Conservation (phyloP, 192 early-diverging fungal genomes). For the Podochytrium sp. region DNA sequence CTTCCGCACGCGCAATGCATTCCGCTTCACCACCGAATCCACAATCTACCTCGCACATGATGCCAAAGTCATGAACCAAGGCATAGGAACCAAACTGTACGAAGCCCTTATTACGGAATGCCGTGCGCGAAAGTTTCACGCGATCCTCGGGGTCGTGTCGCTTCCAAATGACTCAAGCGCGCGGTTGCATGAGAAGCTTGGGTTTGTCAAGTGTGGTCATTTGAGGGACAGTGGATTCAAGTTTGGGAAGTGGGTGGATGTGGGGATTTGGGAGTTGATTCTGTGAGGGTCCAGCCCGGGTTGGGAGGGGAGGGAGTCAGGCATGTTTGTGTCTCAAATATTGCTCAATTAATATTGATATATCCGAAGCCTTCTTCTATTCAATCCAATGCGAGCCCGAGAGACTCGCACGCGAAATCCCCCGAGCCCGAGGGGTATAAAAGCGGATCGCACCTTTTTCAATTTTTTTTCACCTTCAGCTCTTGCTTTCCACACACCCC, state of each 20-base stretch:
- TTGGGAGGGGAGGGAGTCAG: too few species aligned
- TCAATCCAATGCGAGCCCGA: too few species aligned
- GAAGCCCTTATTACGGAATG: not conserved
- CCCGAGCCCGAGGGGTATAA: not conserved
- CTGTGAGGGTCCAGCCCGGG: constrained; percentile 1
- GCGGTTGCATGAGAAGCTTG: constrained; percentile 20
- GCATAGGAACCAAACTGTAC: constrained; percentile 12
- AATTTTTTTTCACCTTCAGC: not conserved
- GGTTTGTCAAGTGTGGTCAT: constrained; percentile 19
- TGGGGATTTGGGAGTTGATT: constrained; percentile 23
- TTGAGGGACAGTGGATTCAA: constrained; percentile 15
- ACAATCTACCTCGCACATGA: not conserved
- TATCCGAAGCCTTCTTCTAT: too few species aligned
- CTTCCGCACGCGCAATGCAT: constrained; percentile 12
- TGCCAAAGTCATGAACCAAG: not conserved
- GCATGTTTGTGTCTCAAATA: too few species aligned
- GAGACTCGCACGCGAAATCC: too few species aligned
- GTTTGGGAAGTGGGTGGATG: constrained; percentile 26
- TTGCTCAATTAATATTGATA: too few species aligned
- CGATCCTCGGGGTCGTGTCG: constrained; percentile 9
- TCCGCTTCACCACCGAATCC: constrained; percentile 19
- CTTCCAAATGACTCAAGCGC: constrained; percentile 18
- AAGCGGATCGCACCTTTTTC: not conserved
- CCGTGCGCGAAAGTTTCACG: not conserved
- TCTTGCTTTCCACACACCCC: not conserved